phyloP scores from a whole-genome alignment of 805 yeast genomes.

The Wickerhamomyces canadensis region DNA sequence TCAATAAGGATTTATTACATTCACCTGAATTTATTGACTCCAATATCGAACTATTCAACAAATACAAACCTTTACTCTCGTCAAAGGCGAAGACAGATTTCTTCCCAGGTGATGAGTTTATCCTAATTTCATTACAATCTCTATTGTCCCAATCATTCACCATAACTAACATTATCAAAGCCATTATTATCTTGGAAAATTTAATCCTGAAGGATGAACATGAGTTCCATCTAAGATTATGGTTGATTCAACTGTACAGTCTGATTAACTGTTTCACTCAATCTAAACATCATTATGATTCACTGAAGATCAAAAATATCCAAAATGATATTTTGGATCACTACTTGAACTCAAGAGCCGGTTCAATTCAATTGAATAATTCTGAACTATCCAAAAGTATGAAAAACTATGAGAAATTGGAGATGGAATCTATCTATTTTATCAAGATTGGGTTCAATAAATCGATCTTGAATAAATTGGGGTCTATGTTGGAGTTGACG shows the following conservation, averaged over 20 bases:
- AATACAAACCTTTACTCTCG: conserved; percentile 31
- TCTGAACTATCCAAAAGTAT: conserved; percentile 31
- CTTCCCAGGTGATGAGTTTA: conserved; percentile 61
- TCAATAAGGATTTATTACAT: conserved; percentile 20
- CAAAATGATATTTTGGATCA: conserved; percentile 70
- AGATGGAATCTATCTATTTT: conserved; percentile 44
- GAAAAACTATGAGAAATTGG: conserved; percentile 52
- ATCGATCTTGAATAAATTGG: conserved; percentile 58
- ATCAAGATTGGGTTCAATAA: conserved; percentile 50
- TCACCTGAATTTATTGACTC: conserved; percentile 23
- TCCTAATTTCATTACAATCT: conserved; percentile 47
- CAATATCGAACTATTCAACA: conserved; percentile 35
- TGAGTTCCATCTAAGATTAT: conserved; percentile 65
- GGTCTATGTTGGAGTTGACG: conserved; percentile 60
- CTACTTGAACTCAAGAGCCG: conserved; percentile 42
- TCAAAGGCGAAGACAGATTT: conserved; percentile 58
- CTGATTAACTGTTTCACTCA: conserved; percentile 47
- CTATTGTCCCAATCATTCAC: conserved; percentile 21
- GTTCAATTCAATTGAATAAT: conserved; percentile 34
- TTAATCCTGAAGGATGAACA: conserved; percentile 53
- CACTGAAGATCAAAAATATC: conserved; percentile 61
- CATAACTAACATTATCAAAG: conserved; percentile 28
- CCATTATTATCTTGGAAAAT: conserved; percentile 53
- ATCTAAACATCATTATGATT: conserved; percentile 45
- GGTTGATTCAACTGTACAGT: conserved; percentile 64